phyloP scores from a whole-genome alignment of 768 basidiomycete genomes.

The Tremella fuciformis region DNA sequence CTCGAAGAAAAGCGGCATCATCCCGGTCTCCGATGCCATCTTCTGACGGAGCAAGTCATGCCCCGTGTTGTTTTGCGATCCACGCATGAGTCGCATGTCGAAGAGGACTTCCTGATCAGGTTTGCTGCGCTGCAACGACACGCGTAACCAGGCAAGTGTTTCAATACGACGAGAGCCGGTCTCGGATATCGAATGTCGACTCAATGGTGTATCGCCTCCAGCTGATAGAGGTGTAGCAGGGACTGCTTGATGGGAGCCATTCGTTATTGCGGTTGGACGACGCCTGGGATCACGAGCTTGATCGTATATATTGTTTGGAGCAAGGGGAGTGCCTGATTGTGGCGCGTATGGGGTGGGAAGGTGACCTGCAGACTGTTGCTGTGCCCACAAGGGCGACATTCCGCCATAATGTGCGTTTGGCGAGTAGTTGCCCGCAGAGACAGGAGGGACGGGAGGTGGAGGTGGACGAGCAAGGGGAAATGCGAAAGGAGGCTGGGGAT shows the following conservation, averaged over 20 bases:
- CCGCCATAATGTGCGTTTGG: too few species aligned
- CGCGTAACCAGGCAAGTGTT: background rate
- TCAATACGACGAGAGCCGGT: background rate
- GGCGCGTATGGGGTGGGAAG: too few species aligned
- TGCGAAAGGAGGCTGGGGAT: too few species aligned
- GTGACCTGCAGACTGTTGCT: background rate
- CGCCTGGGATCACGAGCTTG: slow-evolving; percentile 1
- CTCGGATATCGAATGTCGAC: background rate
- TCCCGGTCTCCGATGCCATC: too few species aligned
- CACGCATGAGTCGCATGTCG: background rate
- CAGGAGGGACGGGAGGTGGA: too few species aligned
- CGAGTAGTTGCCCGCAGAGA: too few species aligned
- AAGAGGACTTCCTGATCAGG: background rate
- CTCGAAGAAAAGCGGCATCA: background rate
- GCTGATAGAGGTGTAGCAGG: background rate
- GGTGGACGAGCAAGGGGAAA: too few species aligned
- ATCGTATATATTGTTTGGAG: background rate
- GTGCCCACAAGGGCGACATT: too few species aligned
- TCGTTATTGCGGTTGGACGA: background rate
- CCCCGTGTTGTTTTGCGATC: background rate
- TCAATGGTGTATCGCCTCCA: too few species aligned
- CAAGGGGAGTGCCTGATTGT: too few species aligned
- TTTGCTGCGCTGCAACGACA: background rate
- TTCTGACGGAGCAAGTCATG: too few species aligned
- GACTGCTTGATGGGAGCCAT: background rate